Percentiles rank a stretch among this genome's conserved stretches.
Evolutionary conservation across 2,329 filamentous ascomycete genomes (phyloP).

Genomic region (Calonectria ilicicola): DNA sequence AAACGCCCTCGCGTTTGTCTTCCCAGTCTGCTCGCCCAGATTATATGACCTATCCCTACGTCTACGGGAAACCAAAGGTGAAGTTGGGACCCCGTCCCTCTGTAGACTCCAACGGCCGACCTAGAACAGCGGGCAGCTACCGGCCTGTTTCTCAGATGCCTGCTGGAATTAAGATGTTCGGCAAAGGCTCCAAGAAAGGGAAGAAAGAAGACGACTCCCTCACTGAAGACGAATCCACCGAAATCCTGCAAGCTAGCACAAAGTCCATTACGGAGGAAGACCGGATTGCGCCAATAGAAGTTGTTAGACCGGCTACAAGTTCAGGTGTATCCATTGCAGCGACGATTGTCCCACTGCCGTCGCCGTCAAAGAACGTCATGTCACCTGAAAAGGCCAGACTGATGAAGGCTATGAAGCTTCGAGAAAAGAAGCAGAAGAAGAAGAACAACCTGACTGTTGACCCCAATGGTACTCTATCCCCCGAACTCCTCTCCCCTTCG

Average conservation of each 20-base stretch:
- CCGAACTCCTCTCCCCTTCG: constrained; percentile 30
- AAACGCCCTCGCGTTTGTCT: constrained; percentile 59
- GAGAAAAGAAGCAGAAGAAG: constrained; percentile 79
- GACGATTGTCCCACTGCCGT: constrained; percentile 52
- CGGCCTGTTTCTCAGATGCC: constrained; percentile 85
- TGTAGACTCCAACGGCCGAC: constrained; percentile 70
- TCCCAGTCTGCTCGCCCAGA: constrained; percentile 66
- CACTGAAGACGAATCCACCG: constrained; percentile 51
- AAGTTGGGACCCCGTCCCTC: constrained; percentile 91
- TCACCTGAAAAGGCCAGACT: constrained; percentile 91
- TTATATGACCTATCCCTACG: constrained; percentile 62
- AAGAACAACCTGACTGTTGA: constrained; percentile 45
- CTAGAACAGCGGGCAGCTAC: constrained; percentile 71
- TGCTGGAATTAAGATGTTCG: constrained; percentile 79
- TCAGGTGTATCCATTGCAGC: constrained; percentile 59
- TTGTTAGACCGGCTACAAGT: constrained; percentile 56
- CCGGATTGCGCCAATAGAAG: constrained; percentile 36
- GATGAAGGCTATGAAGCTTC: constrained; percentile 92
- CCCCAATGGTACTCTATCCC: constrained; percentile 33
- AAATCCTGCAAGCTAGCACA: constrained; percentile 51
- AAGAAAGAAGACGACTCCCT: constrained; percentile 45
- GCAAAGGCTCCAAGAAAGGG: constrained; percentile 66
- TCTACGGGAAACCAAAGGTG: constrained; percentile 79
- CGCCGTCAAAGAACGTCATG: constrained; percentile 65
- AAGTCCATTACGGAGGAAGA: constrained; percentile 50